Conservation (phyloP, 352 stramenopile genomes). For the Paralagenidium karlingii region DNA sequence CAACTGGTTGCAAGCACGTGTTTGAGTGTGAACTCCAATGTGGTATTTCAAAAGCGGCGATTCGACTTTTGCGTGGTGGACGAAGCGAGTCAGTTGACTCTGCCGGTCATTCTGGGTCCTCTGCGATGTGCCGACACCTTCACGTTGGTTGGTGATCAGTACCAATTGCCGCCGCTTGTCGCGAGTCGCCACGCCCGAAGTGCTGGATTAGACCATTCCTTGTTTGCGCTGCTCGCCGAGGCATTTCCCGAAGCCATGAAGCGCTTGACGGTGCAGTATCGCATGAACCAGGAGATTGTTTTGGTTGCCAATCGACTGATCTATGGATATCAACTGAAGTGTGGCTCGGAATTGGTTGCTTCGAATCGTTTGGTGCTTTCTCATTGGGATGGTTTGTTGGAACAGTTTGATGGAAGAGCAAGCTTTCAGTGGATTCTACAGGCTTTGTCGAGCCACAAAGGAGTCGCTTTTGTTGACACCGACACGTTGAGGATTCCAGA, state of each 20-base stretch:
- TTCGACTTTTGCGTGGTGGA: constrained; percentile 99
- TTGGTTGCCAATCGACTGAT: constrained; percentile 90
- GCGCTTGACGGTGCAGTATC: constrained; percentile 96
- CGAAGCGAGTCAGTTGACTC: constrained; percentile 96
- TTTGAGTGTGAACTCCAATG: constrained; percentile 57
- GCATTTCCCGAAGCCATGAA: constrained; percentile 83
- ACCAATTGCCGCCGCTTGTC: constrained; percentile 96
- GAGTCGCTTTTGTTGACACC: constrained; percentile 42
- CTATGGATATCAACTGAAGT: constrained; percentile 91
- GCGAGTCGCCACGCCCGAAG: constrained; percentile 74
- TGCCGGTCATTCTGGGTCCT: constrained; percentile 90
- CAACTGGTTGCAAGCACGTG: constrained; percentile 67
- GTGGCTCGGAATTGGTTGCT: constrained; percentile 47
- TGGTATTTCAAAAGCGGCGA: constrained; percentile 65
- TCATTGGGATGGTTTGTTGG: neutral
- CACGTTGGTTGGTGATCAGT: constrained; percentile 96
- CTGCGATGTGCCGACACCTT: constrained; percentile 90
- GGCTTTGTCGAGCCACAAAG: constrained; percentile 7
- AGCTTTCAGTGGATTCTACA: constrained; percentile 12
- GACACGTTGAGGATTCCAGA: constrained; percentile 9
- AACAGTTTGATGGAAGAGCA: constrained; percentile 24
- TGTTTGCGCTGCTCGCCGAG: constrained; percentile 89
- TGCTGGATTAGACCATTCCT: constrained; percentile 74
- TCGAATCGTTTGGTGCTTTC: constrained; percentile 22
- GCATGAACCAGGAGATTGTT: constrained; percentile 97